Percentiles rank a stretch among this genome's conserved stretches.
These are phyloP conservation scores for Tolypocladium paradoxum DNA, from an alignment of 2,329 filamentous ascomycete genomes.

Conservation along the genomic window DNA sequence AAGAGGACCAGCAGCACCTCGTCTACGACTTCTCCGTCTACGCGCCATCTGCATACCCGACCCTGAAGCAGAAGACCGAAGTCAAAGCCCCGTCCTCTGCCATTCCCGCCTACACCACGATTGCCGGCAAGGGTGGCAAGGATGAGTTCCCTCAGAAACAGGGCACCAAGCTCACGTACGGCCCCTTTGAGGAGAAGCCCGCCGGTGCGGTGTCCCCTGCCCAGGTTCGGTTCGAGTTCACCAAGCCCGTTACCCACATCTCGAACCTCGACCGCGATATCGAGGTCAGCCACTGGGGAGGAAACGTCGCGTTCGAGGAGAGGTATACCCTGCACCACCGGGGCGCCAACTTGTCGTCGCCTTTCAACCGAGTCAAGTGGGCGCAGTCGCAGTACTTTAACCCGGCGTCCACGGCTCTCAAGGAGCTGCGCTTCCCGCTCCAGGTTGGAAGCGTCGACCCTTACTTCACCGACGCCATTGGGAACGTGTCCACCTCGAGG, in stretches of 20 bases:
- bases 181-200: slow-evolving; percentile 74
- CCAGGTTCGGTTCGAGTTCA: slow-evolving; percentile 86
- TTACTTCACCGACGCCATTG: slow-evolving; percentile 94
- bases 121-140: slow-evolving; percentile 48
- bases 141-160: slow-evolving; percentile 66
- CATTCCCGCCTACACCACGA: slow-evolving; percentile 75
- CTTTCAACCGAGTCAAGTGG: slow-evolving; percentile 71
- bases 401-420: slow-evolving; percentile 66
- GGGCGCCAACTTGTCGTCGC: slow-evolving; percentile 63
- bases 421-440: slow-evolving; percentile 71
- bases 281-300: slow-evolving; percentile 96
- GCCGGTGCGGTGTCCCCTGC: slow-evolving; percentile 65
- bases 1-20: slow-evolving; percentile 79
- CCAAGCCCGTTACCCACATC: slow-evolving; percentile 76
- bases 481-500: slow-evolving; percentile 88
- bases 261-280: slow-evolving; percentile 76
- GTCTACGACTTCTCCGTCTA: slow-evolving; percentile 80
- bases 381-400: slow-evolving; percentile 64
- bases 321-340: slow-evolving; percentile 81
- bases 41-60: slow-evolving; percentile 71
- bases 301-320: slow-evolving; percentile 92
- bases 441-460: slow-evolving; percentile 70
- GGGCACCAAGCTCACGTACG: slow-evolving; percentile 80
- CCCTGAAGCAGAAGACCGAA: slow-evolving; percentile 92
- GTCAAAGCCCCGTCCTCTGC: slow-evolving; percentile 73